A percentile compares a stretch with the other conserved stretches of the same genome.
Evolutionary conservation across 208 protist species (phyloP).

Genomic region (Acanthamoeba lenticulata): DNA sequence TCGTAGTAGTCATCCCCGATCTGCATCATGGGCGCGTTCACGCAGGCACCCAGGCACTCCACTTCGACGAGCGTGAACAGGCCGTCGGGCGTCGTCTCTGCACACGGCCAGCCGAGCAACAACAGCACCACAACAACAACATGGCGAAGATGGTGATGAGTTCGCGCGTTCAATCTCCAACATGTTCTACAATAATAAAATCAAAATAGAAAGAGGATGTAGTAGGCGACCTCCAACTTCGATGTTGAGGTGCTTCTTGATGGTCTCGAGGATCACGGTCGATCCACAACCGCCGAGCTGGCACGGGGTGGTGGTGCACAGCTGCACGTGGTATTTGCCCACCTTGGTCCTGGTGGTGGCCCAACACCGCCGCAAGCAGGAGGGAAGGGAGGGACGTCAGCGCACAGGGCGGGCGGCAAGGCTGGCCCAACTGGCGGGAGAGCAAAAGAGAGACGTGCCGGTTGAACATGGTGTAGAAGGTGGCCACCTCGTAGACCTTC

Average conservation of each 20-base stretch:
- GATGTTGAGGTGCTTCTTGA: constrained; percentile 86
- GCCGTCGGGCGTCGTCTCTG: constrained; percentile 86
- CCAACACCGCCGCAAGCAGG: too few species aligned
- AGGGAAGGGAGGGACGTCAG: neutral
- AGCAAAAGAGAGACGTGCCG: constrained; percentile 30
- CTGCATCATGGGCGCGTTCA: constrained; percentile 91
- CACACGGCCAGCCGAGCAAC: neutral
- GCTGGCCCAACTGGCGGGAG: neutral
- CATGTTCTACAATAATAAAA: neutral
- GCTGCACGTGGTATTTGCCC: constrained; percentile 83
- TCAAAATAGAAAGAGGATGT: neutral
- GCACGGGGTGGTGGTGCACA: constrained; percentile 92
- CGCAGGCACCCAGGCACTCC: constrained; percentile 92
- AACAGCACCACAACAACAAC: neutral
- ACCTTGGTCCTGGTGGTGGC: constrained; percentile 56
- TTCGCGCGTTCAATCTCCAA: too few species aligned
- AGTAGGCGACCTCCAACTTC: constrained; percentile 75
- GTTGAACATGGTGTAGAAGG: constrained; percentile 94
- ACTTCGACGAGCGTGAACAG: constrained; percentile 89
- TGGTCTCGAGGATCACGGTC: constrained; percentile 81
- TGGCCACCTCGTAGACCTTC: constrained; percentile 90
- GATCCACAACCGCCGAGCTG: constrained; percentile 85
- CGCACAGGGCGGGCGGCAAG: neutral
- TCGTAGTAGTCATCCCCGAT: constrained; percentile 90
- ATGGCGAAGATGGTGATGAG: too few species aligned